Base-by-base conservation (phyloP, 176 grass and related monocot species). In the Echinochloa phyllopogon region DNA sequence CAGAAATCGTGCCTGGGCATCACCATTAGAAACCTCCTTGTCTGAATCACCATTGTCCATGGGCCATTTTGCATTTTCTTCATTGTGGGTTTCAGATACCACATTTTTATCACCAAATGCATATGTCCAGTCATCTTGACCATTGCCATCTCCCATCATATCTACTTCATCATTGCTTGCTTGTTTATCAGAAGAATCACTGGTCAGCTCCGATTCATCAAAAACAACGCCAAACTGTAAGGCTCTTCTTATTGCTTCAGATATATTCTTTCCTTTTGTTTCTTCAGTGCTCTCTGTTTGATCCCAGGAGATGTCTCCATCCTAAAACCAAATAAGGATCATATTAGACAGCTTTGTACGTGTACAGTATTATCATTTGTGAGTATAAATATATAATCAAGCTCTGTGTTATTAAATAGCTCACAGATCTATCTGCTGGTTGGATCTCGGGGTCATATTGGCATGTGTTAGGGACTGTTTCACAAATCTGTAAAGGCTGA, bases 231-330 rank as follows among this genome's bases (percentile, higher is more conserved):
- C 51, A 60, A 29, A 17, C 21, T 29, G 71, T 52, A 82, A 76
- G 27, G 86, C 79, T 82, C 50, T 82, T 50, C 41, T 61, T 61
- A 82, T 82, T 20, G 39, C 85, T 48, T 36, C 27, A 67, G 47
- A 82, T 5, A 41, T 20, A 16, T 38, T 44, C 3, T 57, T 5
- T 10, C 18, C 21, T 38, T 68, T 49, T 21, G 39, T 37, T 45
- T 68, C 70, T 48, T 43, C 14, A 27, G 20, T 49, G 41, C 5
- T 82, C 49, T 58, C 14, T 23, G 36, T 76, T 25, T 81, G 23
- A 56, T 51, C 18, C 20, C 5, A 17, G 29, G 61, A n/a, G 18
- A n/a, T 7, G 6, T 23, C 18, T 53, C 68, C 62, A 38, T 67
- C 33, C 64, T 81, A 13, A 21, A 69, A 12, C 8, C 14, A 40